Base-by-base conservation (phyloP, 1,284 basidiomycete species). In the Hortiboletus rubellus region DNA sequence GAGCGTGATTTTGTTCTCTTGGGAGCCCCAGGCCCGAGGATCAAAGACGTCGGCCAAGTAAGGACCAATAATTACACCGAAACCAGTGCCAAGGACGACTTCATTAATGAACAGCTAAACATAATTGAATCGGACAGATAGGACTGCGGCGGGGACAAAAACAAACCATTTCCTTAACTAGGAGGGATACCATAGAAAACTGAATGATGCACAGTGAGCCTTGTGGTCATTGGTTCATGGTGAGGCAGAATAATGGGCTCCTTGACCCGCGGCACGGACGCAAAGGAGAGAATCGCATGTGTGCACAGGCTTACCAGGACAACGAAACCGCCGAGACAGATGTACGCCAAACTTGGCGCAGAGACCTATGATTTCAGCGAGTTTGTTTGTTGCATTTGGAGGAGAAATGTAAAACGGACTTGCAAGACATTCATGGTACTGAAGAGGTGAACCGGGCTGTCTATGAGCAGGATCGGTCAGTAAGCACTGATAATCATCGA, bases 61-160 rank as follows among this genome's bases (percentile, higher is more conserved):
- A 1, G 93, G 94, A 0, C 93, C 88, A 59, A 89, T 81, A 46
- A 84, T 63, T 57, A 92, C 80, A 0, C 91, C 89, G 50, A 90
- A 92, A 1, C 82, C 79, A 0, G 94, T 95, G 4, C 94, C 94
- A 42, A 97, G 85, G 37, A 95, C 88, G 27, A 96, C 94, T 78
- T 98, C 96, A 65, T 94, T 96, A 63, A 97, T 86, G 71, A 91
- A 96, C 5, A 96, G 71, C 79, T 89, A 58, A 14, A 4, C 30
- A 46, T 10, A n/a, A 7, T 9, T 49, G 51, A 15, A 45, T 22
- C 34, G 3, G 36, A 44, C 22, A 10, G 22, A 50, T 17, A 31
- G 27, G 11, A 50, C 7, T 22, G 27, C 1, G 24, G 44, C 11
- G 17, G 46, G 7, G 27, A 50, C 1, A 43, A 10, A 4, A 33